Evolutionary conservation across 179 eudicot species (phyloP).

Genomic region (Spergularia azorica): DNA sequence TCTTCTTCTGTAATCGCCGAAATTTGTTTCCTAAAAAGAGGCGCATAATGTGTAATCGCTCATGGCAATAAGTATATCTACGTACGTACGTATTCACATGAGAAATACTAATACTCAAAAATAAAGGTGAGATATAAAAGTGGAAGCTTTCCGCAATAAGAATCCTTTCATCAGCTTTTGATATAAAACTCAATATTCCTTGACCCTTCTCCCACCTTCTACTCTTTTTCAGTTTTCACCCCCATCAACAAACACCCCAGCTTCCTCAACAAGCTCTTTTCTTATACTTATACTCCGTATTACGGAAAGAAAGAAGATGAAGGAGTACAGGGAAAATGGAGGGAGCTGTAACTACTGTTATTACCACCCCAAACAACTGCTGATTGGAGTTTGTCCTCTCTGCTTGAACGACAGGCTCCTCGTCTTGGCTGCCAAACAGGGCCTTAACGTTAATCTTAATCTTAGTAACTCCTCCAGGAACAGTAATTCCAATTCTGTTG

Average conservation of each 20-base stretch:
- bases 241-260: background rate
- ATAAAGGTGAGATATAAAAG: background rate
- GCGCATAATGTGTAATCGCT: background rate
- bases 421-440: constrained; percentile 42
- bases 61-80: background rate
- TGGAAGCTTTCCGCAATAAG: background rate
- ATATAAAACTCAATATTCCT: background rate
- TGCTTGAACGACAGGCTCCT: constrained; percentile 59
- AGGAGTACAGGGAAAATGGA: constrained; percentile 22
- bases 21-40: too few relatives aligned
- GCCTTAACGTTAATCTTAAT: background rate
- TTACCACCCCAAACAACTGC: constrained; percentile 45
- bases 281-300: too few relatives aligned
- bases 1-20: too few relatives aligned
- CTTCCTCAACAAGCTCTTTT: too few relatives aligned
- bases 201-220: too few relatives aligned
- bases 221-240: background rate
- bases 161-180: background rate
- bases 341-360: constrained; percentile 28
- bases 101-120: too few relatives aligned
- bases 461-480: background rate
- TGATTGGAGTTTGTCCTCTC: constrained; percentile 51
- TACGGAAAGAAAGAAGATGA: constrained; percentile 11
- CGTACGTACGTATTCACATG: background rate
- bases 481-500: too few relatives aligned